Conservation (phyloP, 768 basidiomycete species). For the Suillus hirtellus region DNA sequence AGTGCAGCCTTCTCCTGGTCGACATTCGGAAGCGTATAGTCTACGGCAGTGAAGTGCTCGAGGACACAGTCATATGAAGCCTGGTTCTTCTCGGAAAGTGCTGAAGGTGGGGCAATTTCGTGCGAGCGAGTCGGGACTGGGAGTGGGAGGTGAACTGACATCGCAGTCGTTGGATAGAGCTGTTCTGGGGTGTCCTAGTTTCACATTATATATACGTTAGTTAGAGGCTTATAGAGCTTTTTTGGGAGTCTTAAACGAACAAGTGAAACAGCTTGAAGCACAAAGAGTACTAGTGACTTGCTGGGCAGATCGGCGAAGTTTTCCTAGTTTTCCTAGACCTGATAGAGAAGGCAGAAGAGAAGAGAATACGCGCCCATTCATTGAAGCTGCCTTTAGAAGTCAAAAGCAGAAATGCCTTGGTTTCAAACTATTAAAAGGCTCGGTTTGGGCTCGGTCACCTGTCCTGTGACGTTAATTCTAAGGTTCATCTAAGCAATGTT, state of each 20-base stretch:
- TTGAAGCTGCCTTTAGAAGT: too few relatives aligned
- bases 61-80: conserved; percentile 55
- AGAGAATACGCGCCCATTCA: background rate
- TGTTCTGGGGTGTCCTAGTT: background rate
- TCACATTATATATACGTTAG: conserved; percentile 1
- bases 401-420: background rate
- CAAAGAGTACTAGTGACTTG: background rate
- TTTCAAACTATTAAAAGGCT: background rate
- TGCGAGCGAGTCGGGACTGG: conserved; percentile 28
- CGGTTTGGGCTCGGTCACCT: too few relatives aligned
- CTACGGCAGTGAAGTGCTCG: conserved; percentile 54
- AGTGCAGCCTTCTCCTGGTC: conserved; percentile 45
- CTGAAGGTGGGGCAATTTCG: conserved; percentile 32
- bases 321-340: background rate
- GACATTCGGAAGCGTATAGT: conserved; percentile 53
- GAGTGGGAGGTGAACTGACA: conserved; percentile 21
- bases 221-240: background rate
- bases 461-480: background rate
- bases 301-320: background rate
- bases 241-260: background rate
- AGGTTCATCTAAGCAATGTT: background rate
- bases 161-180: background rate
- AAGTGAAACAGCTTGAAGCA: background rate
- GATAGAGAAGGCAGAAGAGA: background rate
- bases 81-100: conserved; percentile 46